Base-by-base conservation (phyloP, 164 flowering plant genomes). In the Vitis riparia region DNA sequence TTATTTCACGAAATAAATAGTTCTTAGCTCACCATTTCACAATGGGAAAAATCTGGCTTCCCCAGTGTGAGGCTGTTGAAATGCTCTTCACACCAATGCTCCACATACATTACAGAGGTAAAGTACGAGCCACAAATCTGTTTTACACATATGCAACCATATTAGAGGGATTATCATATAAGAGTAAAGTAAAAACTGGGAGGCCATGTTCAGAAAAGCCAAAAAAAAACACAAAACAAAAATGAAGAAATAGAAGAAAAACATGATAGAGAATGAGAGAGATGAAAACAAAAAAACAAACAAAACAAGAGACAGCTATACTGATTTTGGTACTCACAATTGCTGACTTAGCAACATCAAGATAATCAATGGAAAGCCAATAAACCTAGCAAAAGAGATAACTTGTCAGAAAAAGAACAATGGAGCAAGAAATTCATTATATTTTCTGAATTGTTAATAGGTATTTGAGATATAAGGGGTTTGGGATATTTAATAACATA, bases 51-150 rank as follows among this genome's bases (percentile, higher is more conserved):
- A 81, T 93, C 95, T 44, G 99, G 99, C 68, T 73, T 80, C 56
- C 99, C 99, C 63, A 96, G 73, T 4, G 88, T 84, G 67, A 96
- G 88, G 73, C 76, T 51, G 3, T 80, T 83, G 73, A 91, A 93
- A 75, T 89, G 79, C 68, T 93, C 97, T 76, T 90, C 94, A 83
- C 98, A 96, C 99, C 99, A 96, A 75, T 93, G 84, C 79, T 96
- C 99, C 77, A 96, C 93, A 71, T 96, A 96, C 88, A 96, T 71
- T 49, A 91, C 78, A 64, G 99, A 79, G 15, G 99, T 89, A 70
- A 96, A 93, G 83, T 88, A 93, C 17, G 94, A 82, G 16, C 98
- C 98, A 86, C 90, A 93, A 59, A 65, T 73, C 99, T 95, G 86
- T 66, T 66, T 66, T 66, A 81, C 68, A 14, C 12, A 65, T 12